Evolutionary conservation across 176 grass and related monocot genomes (phyloP), one percentile per base, ranked within the genome.

Genomic region (Triticum turgidum): DNA sequence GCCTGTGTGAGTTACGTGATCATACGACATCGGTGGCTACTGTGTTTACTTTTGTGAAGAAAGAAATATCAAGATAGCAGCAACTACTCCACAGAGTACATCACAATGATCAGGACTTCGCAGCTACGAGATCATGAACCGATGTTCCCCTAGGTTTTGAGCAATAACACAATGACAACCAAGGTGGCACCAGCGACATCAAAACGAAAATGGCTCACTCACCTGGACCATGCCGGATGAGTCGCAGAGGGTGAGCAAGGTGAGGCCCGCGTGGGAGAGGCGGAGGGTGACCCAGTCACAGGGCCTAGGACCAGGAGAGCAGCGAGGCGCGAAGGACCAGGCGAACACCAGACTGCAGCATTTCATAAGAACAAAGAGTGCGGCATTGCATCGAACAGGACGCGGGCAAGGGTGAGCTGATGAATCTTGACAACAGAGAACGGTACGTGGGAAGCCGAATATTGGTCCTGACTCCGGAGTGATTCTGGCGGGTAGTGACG

Each of bases 401-500:
- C 54, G 54, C 54, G 54, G 54, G 54, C 54, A 59, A 21, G 54
- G 54, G 2, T 21, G 54, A 59, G 18, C 18, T 59, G 54, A 9
- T 59, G 2, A 59, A 59, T 59, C 7, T 59, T 59, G 54, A 54
- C 51, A 54, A 59, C 17, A 9, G 54, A 59, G 54, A 59, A 21
- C 7, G 17, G 54, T 59, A 21, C 54, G 18, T 59, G 54, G 2
- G 54, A 59, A 59, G 18, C 18, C 2, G 18, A 21, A 21, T 59
- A 21, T 59, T 59, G 18, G 14, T 52, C 25, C 25, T 25, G 25
- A 25, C 25, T 25, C 49, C 14, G 49, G 49, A 52, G 49, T 52
- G 49, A 52, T 52, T 17, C 86, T 79, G 4, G 85, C 86, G 24
- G 82, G 62, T 6, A 92, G 54, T 7, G 92, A 82, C 9, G 88